These are phyloP conservation scores for Zygosaccharomyces lentus DNA, from an alignment of 805 yeast species.

Conservation along the genomic window DNA sequence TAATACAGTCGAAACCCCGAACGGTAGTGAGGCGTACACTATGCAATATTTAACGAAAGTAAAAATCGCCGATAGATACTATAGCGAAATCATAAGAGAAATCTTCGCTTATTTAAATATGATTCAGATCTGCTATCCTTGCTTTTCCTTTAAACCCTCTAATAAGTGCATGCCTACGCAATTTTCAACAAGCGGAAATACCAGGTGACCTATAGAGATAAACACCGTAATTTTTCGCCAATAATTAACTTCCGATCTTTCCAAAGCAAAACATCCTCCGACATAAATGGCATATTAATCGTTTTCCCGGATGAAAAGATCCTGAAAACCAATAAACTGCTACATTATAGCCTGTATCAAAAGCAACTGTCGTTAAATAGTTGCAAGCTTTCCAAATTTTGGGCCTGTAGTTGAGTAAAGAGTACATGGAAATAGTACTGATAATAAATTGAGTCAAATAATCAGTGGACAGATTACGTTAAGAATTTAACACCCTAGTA, in stretches of 20 bases:
- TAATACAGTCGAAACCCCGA: too few relatives aligned
- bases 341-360: constrained; percentile 63
- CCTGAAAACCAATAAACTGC: constrained; percentile 40
- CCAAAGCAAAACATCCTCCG: constrained; percentile 1
- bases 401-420: constrained; percentile 50
- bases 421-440: constrained; percentile 55
- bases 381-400: constrained; percentile 77
- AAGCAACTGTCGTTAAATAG: constrained; percentile 59
- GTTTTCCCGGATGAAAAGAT: constrained; percentile 50
- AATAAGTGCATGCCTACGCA: too few relatives aligned
- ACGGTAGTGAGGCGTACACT: too few relatives aligned
- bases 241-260: not conserved
- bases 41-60: too few relatives aligned
- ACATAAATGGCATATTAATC: constrained; percentile 33
- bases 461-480: constrained; percentile 62
- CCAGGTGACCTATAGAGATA: too few relatives aligned
- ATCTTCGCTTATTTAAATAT: too few relatives aligned
- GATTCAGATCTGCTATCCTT: too few relatives aligned
- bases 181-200: too few relatives aligned
- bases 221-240: too few relatives aligned
- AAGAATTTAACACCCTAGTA: constrained; percentile 53
- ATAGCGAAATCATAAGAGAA: too few relatives aligned
- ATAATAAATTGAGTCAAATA: constrained; percentile 52
- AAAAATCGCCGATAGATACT: too few relatives aligned
- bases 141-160: too few relatives aligned